Percentiles rank a stretch among this genome's conserved stretches.
Evolutionary conservation across 2,329 filamentous ascomycete genomes (phyloP).

Genomic region (Xylaria sp.): DNA sequence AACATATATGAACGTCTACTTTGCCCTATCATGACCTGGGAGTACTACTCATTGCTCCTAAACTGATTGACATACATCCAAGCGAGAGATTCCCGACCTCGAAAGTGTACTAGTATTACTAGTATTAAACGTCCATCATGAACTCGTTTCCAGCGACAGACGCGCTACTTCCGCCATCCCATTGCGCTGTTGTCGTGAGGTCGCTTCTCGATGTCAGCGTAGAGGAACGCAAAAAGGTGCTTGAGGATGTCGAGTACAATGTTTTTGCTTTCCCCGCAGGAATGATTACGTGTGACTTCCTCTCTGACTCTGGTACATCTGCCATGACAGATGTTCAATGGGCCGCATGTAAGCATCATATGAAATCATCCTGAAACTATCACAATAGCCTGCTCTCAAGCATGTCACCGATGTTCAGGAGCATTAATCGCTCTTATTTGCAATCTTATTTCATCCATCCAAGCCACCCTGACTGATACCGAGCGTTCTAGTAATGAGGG

Average conservation of each 20-base stretch:
- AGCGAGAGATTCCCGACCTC: too few relatives aligned
- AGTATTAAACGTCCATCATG: too few relatives aligned
- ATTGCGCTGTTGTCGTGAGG: slow-evolving; percentile 31
- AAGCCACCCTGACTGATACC: neutral
- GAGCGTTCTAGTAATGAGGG: slow-evolving; percentile 40
- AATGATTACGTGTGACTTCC: slow-evolving; percentile 43
- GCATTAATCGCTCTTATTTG: neutral
- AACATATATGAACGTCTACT: too few relatives aligned
- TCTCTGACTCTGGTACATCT: slow-evolving; percentile 47
- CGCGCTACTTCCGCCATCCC: slow-evolving; percentile 20
- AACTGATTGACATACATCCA: too few relatives aligned
- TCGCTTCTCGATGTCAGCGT: slow-evolving; percentile 14
- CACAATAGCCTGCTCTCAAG: too few relatives aligned
- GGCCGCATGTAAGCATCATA: slow-evolving; percentile 38
- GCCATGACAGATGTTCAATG: slow-evolving; percentile 48
- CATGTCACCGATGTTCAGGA: too few relatives aligned
- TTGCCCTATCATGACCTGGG: too few relatives aligned
- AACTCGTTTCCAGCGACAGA: too few relatives aligned
- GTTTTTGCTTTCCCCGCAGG: slow-evolving; percentile 38
- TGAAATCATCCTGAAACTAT: neutral
- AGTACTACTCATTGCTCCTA: too few relatives aligned
- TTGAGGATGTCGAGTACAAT: slow-evolving; percentile 37
- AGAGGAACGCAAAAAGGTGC: slow-evolving; percentile 29
- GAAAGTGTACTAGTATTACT: too few relatives aligned
- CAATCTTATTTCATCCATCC: neutral